Percentiles rank a stretch among this genome's conserved stretches.
phyloP scores from a whole-genome alignment of 139 green algal species.

The Parachlorella kessleri region DNA sequence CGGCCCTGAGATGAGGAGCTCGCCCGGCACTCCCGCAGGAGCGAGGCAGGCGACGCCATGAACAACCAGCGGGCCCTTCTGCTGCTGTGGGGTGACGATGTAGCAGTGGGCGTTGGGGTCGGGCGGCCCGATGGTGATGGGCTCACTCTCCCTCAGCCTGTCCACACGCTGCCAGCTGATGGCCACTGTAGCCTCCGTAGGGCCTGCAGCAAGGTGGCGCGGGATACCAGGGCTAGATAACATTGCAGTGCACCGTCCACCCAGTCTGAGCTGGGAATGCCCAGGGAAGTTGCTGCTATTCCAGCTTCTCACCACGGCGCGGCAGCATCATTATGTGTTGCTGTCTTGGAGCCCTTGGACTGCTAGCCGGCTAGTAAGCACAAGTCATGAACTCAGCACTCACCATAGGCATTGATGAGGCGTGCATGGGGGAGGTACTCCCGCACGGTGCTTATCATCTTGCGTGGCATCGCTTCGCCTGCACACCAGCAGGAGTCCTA shows the following conservation, averaged over 20 bases:
- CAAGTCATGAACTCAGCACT: neutral
- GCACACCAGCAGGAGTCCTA: too few species aligned
- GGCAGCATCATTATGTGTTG: neutral
- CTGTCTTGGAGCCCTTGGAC: neutral
- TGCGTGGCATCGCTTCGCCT: too few species aligned
- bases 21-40: constrained; percentile 30
- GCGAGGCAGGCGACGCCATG: too few species aligned
- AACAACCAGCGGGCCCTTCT: too few species aligned
- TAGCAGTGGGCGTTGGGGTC: constrained; percentile 48
- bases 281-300: neutral
- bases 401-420: too few species aligned
- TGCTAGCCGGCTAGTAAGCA: neutral
- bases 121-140: constrained; percentile 41
- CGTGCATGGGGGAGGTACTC: too few species aligned
- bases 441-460: too few species aligned
- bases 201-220: constrained; percentile 41
- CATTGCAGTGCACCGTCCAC: neutral
- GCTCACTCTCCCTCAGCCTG: neutral
- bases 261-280: neutral
- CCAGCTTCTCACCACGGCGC: neutral
- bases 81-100: constrained; percentile 28
- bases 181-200: constrained; percentile 46
- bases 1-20: neutral
- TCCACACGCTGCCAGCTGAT: neutral
- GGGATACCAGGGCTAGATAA: neutral